These are phyloP conservation scores for Anthracocystis walkeri DNA, from an alignment of 1,284 basidiomycete genomes.

Conservation along the genomic window DNA sequence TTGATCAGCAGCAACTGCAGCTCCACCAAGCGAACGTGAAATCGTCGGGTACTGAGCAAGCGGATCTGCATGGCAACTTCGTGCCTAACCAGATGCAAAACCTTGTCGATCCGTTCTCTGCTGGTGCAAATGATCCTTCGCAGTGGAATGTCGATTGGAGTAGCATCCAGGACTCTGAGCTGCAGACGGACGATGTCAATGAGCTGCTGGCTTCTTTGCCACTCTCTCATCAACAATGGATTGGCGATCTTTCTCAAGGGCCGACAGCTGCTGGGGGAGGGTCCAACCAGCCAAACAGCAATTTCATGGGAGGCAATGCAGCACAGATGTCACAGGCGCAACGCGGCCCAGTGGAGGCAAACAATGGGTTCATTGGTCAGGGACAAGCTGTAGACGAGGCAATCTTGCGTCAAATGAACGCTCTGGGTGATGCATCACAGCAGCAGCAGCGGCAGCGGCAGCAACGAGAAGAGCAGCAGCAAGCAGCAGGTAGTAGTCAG, in stretches of 20 bases:
- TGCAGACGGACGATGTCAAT: slow-evolving; percentile 26
- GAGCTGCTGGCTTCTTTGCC: slow-evolving; percentile 43
- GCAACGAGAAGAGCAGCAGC: slow-evolving; percentile 6
- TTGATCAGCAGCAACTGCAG: slow-evolving; percentile 29
- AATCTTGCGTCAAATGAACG: slow-evolving; percentile 23
- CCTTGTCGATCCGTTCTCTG: slow-evolving; percentile 33
- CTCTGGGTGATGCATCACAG: slow-evolving; percentile 6
- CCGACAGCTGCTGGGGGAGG: slow-evolving; percentile 13
- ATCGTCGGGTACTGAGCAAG: slow-evolving; percentile 8
- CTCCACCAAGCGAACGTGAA: slow-evolving; percentile 14
- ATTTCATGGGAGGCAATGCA: slow-evolving; percentile 4
- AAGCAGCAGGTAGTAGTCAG: neutral
- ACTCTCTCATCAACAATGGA: slow-evolving; percentile 54
- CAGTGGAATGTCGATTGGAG: slow-evolving; percentile 48
- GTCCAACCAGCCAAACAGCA: neutral
- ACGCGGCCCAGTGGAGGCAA: neutral
- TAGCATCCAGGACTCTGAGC: slow-evolving; percentile 34
- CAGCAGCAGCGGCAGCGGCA: slow-evolving; percentile 17
- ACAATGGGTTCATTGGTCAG: slow-evolving; percentile 3
- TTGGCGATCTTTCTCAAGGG: slow-evolving; percentile 48
- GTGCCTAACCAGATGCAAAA: slow-evolving; percentile 23
- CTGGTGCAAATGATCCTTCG: slow-evolving; percentile 7
- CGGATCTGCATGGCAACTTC: slow-evolving; percentile 14
- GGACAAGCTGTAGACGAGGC: slow-evolving; percentile 16
- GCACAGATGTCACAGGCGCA: slow-evolving; percentile 10